Evolutionary conservation across 768 basidiomycete genomes (phyloP).

Genomic region (Sutorius australiensis): DNA sequence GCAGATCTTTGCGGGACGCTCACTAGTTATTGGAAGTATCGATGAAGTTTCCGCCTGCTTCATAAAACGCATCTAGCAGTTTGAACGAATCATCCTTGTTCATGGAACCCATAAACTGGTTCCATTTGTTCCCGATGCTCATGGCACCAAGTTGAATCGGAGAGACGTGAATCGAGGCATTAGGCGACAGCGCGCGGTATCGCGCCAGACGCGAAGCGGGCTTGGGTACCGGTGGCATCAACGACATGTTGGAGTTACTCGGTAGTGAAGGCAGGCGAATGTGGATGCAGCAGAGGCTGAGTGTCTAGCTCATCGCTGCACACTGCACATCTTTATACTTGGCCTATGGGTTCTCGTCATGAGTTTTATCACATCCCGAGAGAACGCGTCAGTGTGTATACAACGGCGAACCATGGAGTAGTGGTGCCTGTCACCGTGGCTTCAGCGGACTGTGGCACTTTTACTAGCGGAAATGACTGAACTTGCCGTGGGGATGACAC

Average conservation of each 20-base stretch:
- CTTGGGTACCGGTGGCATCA: conserved; percentile 14
- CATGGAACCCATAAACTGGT: conserved; percentile 37
- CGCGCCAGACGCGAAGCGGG: conserved; percentile 35
- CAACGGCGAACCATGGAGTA: neutral
- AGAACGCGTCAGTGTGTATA: neutral
- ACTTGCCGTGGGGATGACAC: too few relatives aligned
- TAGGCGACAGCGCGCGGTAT: conserved; percentile 39
- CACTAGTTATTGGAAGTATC: conserved; percentile 47
- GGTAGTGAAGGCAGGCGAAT: neutral
- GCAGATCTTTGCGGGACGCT: neutral
- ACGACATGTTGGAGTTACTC: neutral
- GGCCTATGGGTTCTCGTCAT: neutral
- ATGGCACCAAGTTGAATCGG: conserved; percentile 47
- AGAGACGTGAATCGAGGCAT: conserved; percentile 46
- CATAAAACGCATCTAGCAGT: conserved; percentile 44
- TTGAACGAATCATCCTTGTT: conserved; percentile 40
- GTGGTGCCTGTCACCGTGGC: too few relatives aligned
- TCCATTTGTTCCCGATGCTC: conserved; percentile 46
- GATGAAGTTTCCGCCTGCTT: conserved; percentile 48
- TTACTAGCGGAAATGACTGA: too few relatives aligned
- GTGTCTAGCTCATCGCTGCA: neutral
- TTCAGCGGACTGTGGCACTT: too few relatives aligned
- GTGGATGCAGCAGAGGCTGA: neutral
- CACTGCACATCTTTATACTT: neutral
- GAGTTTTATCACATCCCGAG: neutral